Conservation (phyloP, 495 filamentous ascomycete genomes). For the Penicillium herquei region DNA sequence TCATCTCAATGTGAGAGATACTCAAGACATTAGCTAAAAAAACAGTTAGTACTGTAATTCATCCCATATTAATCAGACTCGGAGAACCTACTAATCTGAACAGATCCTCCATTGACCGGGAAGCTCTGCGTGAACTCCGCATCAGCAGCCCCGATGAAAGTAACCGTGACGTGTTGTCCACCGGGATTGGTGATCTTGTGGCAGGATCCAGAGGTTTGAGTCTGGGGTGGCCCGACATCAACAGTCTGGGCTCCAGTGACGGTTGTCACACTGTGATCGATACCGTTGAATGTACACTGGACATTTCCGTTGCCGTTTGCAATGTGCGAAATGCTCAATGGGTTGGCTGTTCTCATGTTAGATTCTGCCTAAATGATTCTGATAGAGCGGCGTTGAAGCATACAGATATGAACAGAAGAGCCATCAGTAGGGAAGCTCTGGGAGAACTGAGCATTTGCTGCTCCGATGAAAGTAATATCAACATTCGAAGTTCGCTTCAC, state of each 20-base stretch:
- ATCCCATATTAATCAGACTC: neutral
- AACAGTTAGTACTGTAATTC: neutral
- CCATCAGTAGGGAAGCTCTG: neutral
- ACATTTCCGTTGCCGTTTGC: neutral
- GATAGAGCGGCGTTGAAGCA: neutral
- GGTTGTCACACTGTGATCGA: neutral
- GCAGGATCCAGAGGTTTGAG: neutral
- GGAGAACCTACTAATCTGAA: neutral
- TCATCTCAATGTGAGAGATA: neutral
- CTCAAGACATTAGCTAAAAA: neutral
- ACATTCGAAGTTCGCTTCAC: neutral
- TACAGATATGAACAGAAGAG: neutral
- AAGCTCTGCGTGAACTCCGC: neutral
- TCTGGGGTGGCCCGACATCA: slow-evolving; percentile 1
- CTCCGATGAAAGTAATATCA: neutral
- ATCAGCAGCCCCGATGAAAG: neutral
- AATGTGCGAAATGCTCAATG: neutral
- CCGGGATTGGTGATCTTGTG: neutral
- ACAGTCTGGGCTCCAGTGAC: neutral
- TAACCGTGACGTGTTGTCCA: neutral
- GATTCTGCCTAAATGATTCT: neutral
- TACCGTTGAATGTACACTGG: slow-evolving; percentile 1
- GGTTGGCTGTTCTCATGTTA: neutral
- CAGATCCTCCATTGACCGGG: neutral
- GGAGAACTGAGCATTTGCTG: slow-evolving; percentile 1